Percentiles rank a stretch among this genome's conserved stretches.
These are phyloP conservation scores for Alternaria solani DNA, from an alignment of 2,329 filamentous ascomycete species.

Conservation along the genomic window DNA sequence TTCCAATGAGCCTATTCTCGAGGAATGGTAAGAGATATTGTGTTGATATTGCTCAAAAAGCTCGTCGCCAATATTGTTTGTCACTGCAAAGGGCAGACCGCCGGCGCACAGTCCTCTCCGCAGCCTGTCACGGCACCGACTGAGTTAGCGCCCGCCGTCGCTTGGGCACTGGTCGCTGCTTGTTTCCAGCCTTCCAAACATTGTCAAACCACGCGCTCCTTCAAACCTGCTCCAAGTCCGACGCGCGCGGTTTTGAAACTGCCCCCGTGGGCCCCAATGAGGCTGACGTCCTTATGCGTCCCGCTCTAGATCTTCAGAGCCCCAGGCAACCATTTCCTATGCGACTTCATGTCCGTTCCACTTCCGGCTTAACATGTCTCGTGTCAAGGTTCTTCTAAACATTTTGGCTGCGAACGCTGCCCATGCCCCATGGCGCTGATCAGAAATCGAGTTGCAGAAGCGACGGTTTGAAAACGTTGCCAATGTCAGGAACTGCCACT, in stretches of 20 bases:
- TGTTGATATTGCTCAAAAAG: not conserved
- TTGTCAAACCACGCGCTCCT: conserved; percentile 51
- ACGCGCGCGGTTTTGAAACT: conserved; percentile 53
- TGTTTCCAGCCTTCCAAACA: conserved; percentile 50
- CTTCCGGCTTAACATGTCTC: conserved; percentile 50
- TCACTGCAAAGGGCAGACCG: conserved; percentile 10
- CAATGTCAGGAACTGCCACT: conserved; percentile 52
- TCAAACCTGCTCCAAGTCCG: conserved; percentile 48
- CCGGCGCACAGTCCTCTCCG: conserved; percentile 40
- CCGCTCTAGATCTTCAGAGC: conserved; percentile 29
- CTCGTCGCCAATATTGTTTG: conserved; percentile 4
- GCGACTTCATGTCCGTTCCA: conserved; percentile 35
- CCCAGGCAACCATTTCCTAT: conserved; percentile 39
- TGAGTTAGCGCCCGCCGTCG: conserved; percentile 48
- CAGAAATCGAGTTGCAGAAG: conserved; percentile 47
- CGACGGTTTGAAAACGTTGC: conserved; percentile 54
- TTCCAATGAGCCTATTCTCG: not conserved
- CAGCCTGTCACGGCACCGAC: conserved; percentile 40
- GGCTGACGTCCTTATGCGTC: conserved; percentile 42
- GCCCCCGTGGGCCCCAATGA: conserved; percentile 41
- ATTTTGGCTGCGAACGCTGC: conserved; percentile 43
- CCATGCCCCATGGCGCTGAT: conserved; percentile 45
- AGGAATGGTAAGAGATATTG: not conserved
- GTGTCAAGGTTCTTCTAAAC: conserved; percentile 50
- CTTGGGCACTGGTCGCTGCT: conserved; percentile 41